phyloP scores from a whole-genome alignment of 2,329 filamentous ascomycete species.

The Tolypocladium sp. region DNA sequence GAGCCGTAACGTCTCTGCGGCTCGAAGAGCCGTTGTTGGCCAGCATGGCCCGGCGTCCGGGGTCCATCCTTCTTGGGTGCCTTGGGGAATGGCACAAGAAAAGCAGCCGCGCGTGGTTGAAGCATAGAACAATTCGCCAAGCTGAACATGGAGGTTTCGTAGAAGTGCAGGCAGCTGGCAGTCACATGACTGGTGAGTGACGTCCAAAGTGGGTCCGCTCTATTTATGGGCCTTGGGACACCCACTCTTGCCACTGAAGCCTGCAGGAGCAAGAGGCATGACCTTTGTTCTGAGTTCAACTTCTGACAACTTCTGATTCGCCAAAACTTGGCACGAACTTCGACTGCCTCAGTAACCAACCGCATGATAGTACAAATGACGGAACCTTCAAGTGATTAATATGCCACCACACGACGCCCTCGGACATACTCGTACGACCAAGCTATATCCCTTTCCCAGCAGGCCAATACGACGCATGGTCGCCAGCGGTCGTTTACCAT shows the following conservation, averaged over 20 bases:
- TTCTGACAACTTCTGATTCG: too few species aligned
- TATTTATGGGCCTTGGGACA: too few species aligned
- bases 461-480: neutral
- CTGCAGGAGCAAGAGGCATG: too few species aligned
- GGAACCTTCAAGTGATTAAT: neutral
- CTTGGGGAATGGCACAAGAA: neutral
- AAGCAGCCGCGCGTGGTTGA: neutral
- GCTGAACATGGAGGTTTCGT: neutral
- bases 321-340: neutral
- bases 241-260: too few species aligned
- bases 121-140: neutral
- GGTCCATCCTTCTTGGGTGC: slow-evolving; percentile 34
- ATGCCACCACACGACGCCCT: neutral
- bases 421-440: neutral
- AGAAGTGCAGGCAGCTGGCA: neutral
- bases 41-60: slow-evolving; percentile 46
- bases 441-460: neutral
- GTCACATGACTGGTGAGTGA: neutral
- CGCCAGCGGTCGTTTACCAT: slow-evolving; percentile 8
- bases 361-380: neutral
- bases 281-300: too few species aligned
- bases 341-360: neutral
- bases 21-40: slow-evolving; percentile 32
- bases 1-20: slow-evolving; percentile 42
- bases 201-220: neutral